Percentiles rank a stretch among this genome's conserved stretches.
These are phyloP conservation scores for Talaromyces adpressus DNA, from an alignment of 495 filamentous ascomycete species.

Conservation along the genomic window DNA sequence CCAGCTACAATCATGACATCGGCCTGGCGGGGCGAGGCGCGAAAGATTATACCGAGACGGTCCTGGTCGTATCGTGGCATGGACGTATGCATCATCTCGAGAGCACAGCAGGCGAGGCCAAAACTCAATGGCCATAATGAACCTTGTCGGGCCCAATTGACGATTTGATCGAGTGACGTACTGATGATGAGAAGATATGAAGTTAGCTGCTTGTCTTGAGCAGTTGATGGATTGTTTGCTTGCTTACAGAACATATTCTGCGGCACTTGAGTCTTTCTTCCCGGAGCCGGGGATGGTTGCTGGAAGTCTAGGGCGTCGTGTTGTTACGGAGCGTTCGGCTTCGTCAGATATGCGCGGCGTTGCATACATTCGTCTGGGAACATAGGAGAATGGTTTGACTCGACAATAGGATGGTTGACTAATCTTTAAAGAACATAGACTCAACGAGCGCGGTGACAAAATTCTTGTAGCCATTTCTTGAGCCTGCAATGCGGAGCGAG, in stretches of 20 bases:
- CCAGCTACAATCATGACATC: constrained; percentile 96
- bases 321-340: not conserved
- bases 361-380: not conserved
- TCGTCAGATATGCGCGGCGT: not conserved
- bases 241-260: not conserved
- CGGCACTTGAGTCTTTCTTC: not conserved
- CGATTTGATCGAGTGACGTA: constrained; percentile 72
- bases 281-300: not conserved
- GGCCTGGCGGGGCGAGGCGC: constrained; percentile 82
- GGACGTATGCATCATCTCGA: constrained; percentile 95
- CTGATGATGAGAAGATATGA: constrained; percentile 27
- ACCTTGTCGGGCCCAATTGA: constrained; percentile 84
- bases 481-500: not conserved
- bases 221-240: not conserved
- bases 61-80: constrained; percentile 93
- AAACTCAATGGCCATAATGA: constrained; percentile 94
- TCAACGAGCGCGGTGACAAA: not conserved
- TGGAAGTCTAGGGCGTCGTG: not conserved
- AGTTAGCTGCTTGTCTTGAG: not conserved
- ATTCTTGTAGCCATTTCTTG: not conserved
- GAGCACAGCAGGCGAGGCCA: constrained; percentile 84
- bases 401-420: not conserved
- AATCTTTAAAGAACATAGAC: not conserved
- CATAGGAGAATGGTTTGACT: not conserved
- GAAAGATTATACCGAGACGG: constrained; percentile 88